Conservation (phyloP, 106 monocot genomes). For the Allium fistulosum region DNA sequence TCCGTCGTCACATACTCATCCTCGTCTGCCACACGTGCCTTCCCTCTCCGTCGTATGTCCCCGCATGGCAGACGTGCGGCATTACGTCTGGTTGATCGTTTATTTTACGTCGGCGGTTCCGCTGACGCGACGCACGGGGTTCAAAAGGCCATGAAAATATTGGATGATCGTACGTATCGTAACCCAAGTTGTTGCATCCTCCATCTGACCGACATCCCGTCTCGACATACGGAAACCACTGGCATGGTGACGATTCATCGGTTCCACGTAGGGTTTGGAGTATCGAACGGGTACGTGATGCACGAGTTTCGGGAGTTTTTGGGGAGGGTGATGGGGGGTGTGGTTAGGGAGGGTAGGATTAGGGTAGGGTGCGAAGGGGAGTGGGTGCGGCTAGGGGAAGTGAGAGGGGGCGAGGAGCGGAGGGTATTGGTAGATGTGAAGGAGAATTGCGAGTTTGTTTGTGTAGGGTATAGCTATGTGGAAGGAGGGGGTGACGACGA, state of each 20-base stretch:
- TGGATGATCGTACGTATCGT: constrained; percentile 35
- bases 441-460: constrained; percentile 29
- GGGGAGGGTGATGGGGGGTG: constrained; percentile 54
- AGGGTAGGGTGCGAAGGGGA: constrained; percentile 50
- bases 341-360: constrained; percentile 44
- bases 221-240: constrained; percentile 1
- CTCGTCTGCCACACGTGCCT: constrained; percentile 53
- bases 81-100: constrained; percentile 67
- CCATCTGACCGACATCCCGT: constrained; percentile 53
- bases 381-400: constrained; percentile 48
- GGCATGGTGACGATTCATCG: constrained; percentile 31
- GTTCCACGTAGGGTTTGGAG: constrained; percentile 64
- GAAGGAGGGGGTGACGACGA: constrained; percentile 42
- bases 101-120: constrained; percentile 40
- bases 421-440: constrained; percentile 44
- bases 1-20: constrained; percentile 70
- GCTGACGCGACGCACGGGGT: constrained; percentile 53
- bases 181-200: constrained; percentile 44
- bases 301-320: constrained; percentile 89
- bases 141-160: constrained; percentile 57
- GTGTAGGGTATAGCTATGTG: constrained; percentile 60
- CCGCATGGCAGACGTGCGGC: constrained; percentile 60
- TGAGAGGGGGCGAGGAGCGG: constrained; percentile 73
- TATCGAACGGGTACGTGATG: constrained; percentile 69
- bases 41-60: constrained; percentile 76